Conservation (phyloP, 2,329 filamentous ascomycete genomes). For the Colletotrichum australisinense region DNA sequence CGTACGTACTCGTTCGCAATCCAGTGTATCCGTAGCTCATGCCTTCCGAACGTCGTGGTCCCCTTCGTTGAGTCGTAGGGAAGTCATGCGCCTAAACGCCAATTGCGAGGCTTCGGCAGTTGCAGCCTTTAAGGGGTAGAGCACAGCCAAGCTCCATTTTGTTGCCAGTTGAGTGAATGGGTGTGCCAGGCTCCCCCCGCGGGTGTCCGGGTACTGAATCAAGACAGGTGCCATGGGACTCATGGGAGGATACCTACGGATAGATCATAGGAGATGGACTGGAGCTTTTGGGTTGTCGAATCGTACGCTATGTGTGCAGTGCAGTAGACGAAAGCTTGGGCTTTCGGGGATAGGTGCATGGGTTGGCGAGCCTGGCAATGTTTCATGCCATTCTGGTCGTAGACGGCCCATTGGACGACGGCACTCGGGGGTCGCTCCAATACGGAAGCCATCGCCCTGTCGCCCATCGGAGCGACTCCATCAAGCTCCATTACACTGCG, state of each 20-base stretch:
- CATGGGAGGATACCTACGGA: not conserved
- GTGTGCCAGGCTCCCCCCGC: not conserved
- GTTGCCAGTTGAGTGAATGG: not conserved
- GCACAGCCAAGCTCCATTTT: not conserved
- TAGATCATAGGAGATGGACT: not conserved
- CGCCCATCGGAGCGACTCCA: conserved; percentile 30
- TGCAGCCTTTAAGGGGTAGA: not conserved
- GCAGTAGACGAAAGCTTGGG: conserved; percentile 15
- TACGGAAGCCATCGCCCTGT: conserved; percentile 29
- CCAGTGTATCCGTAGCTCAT: not conserved
- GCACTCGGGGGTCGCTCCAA: conserved; percentile 21
- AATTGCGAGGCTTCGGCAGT: conserved; percentile 17
- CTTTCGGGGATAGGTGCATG: not conserved
- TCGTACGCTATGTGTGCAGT: conserved; percentile 15
- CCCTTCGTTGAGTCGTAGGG: not conserved
- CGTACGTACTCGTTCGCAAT: not conserved
- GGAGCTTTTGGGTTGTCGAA: conserved; percentile 17
- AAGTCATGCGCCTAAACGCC: not conserved
- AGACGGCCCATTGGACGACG: conserved; percentile 6
- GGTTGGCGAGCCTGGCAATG: conserved; percentile 14
- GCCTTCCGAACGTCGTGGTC: not conserved
- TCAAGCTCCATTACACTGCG: conserved; percentile 17
- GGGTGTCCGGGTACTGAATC: conserved; percentile 8
- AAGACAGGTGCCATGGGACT: not conserved
- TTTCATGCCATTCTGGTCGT: conserved; percentile 21